Conservation (phyloP, 345 rosid genomes). For the Streptanthus diversifolius region DNA sequence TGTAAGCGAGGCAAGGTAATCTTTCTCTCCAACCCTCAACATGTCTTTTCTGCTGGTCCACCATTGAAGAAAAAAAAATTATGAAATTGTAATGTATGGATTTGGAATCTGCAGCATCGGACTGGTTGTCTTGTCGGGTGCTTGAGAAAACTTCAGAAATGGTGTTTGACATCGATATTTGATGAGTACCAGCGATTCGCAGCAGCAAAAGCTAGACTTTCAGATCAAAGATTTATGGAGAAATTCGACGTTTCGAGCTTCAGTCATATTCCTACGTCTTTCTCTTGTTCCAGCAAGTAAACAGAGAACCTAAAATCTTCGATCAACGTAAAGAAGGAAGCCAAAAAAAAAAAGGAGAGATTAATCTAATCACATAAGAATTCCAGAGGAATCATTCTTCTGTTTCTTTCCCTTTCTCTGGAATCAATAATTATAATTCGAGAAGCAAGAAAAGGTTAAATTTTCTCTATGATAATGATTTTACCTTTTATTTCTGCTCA, state of each 20-base stretch:
- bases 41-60: not conserved
- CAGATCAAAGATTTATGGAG: constrained; percentile 97
- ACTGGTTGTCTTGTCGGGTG: constrained; percentile 95
- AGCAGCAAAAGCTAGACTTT: constrained; percentile 87
- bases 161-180: constrained; percentile 88
- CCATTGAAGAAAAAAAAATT: not conserved
- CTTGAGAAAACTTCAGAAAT: constrained; percentile 78
- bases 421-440: constrained; percentile 19
- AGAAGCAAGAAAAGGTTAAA: not conserved
- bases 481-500: not conserved
- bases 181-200: constrained; percentile 95
- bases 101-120: constrained; percentile 60
- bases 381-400: constrained; percentile 22
- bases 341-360: not conserved
- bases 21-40: not conserved
- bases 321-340: not conserved
- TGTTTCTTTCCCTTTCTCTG: constrained; percentile 25
- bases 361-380: not conserved
- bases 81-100: not conserved
- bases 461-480: not conserved
- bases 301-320: constrained; percentile 1
- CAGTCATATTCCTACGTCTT: constrained; percentile 64
- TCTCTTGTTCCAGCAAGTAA: constrained; percentile 64
- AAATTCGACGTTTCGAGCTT: constrained; percentile 76
- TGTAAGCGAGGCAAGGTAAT: constrained; percentile 94